phyloP scores from a whole-genome alignment of 2,329 filamentous ascomycete genomes.

The Sordariomycetes sp. region DNA sequence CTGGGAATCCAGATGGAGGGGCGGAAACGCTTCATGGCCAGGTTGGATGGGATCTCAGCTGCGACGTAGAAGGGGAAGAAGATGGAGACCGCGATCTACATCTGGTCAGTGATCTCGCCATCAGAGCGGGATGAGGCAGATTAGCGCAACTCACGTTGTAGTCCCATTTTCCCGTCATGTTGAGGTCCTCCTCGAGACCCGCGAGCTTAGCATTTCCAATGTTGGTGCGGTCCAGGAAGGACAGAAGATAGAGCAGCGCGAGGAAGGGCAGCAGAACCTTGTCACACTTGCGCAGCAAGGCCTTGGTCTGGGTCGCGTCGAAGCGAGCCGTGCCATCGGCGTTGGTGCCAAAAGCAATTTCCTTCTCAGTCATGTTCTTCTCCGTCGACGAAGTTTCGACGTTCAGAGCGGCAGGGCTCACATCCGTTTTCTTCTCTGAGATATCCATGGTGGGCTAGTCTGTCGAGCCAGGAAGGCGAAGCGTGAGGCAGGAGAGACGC shows the following conservation, averaged over 20 bases:
- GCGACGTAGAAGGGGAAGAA: constrained; percentile 45
- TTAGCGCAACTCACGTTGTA: constrained; percentile 18
- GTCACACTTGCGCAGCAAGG: constrained; percentile 43
- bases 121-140: background rate
- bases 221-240: constrained; percentile 33
- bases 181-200: constrained; percentile 29
- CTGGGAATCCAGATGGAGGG: constrained; percentile 42
- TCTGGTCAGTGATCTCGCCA: background rate
- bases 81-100: constrained; percentile 33
- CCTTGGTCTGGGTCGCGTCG: constrained; percentile 25
- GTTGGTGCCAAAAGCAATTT: background rate
- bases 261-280: constrained; percentile 49
- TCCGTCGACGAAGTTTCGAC: constrained; percentile 3
- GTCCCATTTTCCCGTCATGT: constrained; percentile 21
- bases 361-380: constrained; percentile 1
- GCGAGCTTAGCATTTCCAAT: constrained; percentile 51
- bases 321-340: constrained; percentile 2
- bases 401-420: no score
- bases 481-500: no score
- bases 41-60: constrained; percentile 46
- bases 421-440: no score
- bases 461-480: no score
- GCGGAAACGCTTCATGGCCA: constrained; percentile 43
- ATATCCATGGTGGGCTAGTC: background rate
- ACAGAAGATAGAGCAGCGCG: constrained; percentile 48